Evolutionary conservation across 805 yeast genomes (phyloP).

Genomic region (Candida corydali): DNA sequence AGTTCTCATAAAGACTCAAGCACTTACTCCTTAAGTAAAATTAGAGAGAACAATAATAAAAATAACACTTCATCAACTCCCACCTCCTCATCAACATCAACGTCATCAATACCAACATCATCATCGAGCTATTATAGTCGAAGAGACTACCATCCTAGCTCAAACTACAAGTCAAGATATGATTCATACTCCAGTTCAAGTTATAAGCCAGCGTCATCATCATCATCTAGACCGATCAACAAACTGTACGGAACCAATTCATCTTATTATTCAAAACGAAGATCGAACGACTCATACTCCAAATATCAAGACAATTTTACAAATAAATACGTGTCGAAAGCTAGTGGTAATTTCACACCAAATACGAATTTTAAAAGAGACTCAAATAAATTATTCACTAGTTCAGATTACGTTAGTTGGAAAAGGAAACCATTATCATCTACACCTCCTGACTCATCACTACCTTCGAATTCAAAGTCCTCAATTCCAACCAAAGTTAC

Average conservation of each 20-base stretch:
- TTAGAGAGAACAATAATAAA: constrained; percentile 5
- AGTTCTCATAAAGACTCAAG: constrained; percentile 2
- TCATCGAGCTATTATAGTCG: constrained; percentile 6
- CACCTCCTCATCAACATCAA: not conserved
- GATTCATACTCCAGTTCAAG: constrained; percentile 8
- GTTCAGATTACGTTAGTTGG: constrained; percentile 5
- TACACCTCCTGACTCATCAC: not conserved
- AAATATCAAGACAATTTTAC: constrained; percentile 10
- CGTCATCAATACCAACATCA: not conserved
- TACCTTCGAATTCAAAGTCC: not conserved
- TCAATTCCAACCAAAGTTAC: not conserved
- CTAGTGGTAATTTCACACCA: constrained; percentile 2
- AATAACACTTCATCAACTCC: not conserved
- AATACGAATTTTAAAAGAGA: not conserved
- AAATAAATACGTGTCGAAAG: constrained; percentile 2
- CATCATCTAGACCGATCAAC: constrained; percentile 1
- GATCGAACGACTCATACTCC: constrained; percentile 12
- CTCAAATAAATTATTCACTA: not conserved
- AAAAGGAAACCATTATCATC: constrained; percentile 4
- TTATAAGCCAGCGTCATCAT: constrained; percentile 5
- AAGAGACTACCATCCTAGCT: constrained; percentile 8
- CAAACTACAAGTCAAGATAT: constrained; percentile 9
- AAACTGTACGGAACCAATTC: constrained; percentile 1
- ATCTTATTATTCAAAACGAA: constrained; percentile 11
- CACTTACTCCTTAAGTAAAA: constrained; percentile 1